Evolutionary conservation across 768 basidiomycete species (phyloP).

Genomic region (Paxillus ammoniavirescens): DNA sequence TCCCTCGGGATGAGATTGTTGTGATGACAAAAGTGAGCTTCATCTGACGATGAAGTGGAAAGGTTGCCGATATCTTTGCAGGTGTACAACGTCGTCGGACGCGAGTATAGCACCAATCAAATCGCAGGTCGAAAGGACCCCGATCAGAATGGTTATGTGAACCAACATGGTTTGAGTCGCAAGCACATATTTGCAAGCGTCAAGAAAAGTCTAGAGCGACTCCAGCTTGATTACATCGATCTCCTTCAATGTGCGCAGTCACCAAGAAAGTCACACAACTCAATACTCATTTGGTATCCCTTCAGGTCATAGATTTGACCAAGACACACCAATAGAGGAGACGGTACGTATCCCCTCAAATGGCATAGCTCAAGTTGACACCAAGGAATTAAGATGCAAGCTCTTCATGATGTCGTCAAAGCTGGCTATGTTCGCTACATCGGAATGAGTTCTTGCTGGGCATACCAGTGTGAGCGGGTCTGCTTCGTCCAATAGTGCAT

Average conservation of each 20-base stretch:
- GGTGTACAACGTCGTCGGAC: conserved; percentile 42
- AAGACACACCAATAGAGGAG: conserved; percentile 49
- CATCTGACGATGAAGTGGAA: background rate
- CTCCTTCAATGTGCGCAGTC: conserved; percentile 45
- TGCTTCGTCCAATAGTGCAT: background rate
- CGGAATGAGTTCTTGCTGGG: conserved; percentile 42
- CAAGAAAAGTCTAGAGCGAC: conserved; percentile 39
- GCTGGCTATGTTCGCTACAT: conserved; percentile 48
- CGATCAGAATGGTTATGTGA: conserved; percentile 45
- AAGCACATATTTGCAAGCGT: conserved; percentile 63
- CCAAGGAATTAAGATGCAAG: conserved; percentile 37
- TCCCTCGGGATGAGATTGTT: conserved; percentile 76
- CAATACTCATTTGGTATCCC: background rate
- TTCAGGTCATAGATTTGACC: conserved; percentile 47
- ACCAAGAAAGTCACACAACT: background rate
- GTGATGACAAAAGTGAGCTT: conserved; percentile 66
- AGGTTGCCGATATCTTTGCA: conserved; percentile 6
- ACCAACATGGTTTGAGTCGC: conserved; percentile 45
- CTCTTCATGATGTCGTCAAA: conserved; percentile 50
- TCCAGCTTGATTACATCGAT: conserved; percentile 56
- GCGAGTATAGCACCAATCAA: conserved; percentile 13
- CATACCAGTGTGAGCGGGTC: conserved; percentile 35
- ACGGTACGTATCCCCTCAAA: conserved; percentile 23
- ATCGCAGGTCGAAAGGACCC: conserved; percentile 19
- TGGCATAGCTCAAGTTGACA: background rate